Percentiles rank a stretch among this genome's conserved stretches.
Evolutionary conservation across 495 filamentous ascomycete species (phyloP).

Genomic region (Hyphodiscus hymeniophilus): DNA sequence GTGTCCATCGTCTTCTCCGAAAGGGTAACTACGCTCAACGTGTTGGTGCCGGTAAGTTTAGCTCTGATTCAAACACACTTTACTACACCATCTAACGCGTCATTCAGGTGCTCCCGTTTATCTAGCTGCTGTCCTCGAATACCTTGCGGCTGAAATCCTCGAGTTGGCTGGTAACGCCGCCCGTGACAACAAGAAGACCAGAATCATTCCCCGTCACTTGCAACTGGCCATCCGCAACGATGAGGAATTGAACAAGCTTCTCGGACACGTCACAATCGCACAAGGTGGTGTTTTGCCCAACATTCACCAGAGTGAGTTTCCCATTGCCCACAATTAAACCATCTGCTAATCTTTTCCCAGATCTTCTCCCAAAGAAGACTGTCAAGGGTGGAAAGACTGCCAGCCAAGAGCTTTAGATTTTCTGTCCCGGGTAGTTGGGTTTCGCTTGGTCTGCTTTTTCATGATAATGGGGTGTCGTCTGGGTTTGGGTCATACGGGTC

Average conservation of each 20-base stretch:
- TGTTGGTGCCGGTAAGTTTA: conserved; percentile 79
- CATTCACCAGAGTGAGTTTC: conserved; percentile 88
- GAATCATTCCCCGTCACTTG: conserved; percentile 98
- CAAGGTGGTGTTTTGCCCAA: conserved; percentile 99
- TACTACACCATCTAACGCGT: conserved; percentile 24
- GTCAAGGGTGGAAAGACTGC: conserved; percentile 82
- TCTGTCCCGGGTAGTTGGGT: conserved; percentile 34
- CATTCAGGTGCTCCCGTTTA: conserved; percentile 83
- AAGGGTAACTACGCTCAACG: conserved; percentile 99
- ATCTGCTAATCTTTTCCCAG: conserved; percentile 35
- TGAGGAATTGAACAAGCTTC: conserved; percentile 99
- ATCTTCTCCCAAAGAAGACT: conserved; percentile 97
- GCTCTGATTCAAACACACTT: conserved; percentile 4
- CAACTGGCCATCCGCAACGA: conserved; percentile 99
- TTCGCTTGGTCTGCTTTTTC: conserved; percentile 52
- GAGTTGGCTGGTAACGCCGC: conserved; percentile 98
- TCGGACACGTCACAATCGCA: conserved; percentile 98
- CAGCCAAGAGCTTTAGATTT: conserved; percentile 80
- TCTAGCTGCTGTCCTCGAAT: conserved; percentile 96
- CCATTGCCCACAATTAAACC: background rate
- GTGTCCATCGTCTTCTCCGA: conserved; percentile 98
- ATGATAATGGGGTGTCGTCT: conserved; percentile 69
- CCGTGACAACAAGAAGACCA: conserved; percentile 99
- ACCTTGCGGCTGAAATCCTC: conserved; percentile 96
- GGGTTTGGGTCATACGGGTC: conserved; percentile 77